Evolutionary conservation across 1,284 basidiomycete species (phyloP).

Genomic region (Cystobasidium slooffiae): DNA sequence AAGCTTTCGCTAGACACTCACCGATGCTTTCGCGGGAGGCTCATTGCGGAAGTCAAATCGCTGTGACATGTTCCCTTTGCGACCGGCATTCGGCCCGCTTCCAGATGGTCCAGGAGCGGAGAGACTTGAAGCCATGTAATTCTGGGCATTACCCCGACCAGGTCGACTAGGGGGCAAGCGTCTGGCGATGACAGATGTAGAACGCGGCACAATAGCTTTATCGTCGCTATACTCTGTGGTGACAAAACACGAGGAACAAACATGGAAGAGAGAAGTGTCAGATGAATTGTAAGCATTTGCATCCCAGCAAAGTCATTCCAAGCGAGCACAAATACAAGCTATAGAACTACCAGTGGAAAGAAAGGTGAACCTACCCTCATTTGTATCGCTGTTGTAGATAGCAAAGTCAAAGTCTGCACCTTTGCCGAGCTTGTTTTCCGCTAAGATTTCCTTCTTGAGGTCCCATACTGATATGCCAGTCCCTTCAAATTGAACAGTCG

Average conservation of each 20-base stretch:
- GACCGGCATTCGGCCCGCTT: constrained; percentile 52
- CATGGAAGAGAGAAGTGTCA: background rate
- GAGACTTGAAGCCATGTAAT: constrained; percentile 49
- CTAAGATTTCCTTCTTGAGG: constrained; percentile 96
- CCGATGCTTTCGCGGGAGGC: constrained; percentile 55
- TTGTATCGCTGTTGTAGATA: constrained; percentile 75
- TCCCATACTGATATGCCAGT: constrained; percentile 99
- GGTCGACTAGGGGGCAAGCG: constrained; percentile 81
- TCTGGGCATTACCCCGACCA: constrained; percentile 82
- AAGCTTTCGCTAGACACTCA: constrained; percentile 32
- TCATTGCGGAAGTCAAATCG: constrained; percentile 86
- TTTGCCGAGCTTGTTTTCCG: constrained; percentile 86
- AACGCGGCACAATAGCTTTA: constrained; percentile 85
- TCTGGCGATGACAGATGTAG: constrained; percentile 90
- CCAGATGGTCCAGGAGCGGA: constrained; percentile 36
- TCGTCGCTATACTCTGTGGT: constrained; percentile 89
- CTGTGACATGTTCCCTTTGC: constrained; percentile 68
- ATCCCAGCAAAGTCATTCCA: background rate
- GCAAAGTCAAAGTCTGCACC: constrained; percentile 97
- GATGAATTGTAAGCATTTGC: background rate
- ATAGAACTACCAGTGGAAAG: background rate
- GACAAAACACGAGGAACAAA: constrained; percentile 10
- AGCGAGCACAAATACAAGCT: background rate
- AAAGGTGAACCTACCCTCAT: constrained; percentile 70
- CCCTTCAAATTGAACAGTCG: constrained; percentile 94